Base-by-base conservation (phyloP, 352 stramenopile species). In the Globisporangium paroecandrum region DNA sequence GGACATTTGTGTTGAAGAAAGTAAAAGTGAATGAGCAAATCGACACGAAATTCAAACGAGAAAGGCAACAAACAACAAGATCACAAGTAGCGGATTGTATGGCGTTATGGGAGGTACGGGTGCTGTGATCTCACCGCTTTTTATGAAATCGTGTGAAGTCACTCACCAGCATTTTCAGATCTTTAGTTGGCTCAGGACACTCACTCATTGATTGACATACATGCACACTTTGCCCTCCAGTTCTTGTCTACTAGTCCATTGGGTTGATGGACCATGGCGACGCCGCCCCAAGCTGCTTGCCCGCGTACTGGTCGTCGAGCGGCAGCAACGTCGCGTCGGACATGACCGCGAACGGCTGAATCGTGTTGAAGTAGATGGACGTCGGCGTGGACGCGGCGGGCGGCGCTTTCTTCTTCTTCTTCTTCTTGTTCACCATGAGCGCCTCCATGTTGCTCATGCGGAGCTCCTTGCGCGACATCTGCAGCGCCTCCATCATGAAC, bases 261-360 rank as follows among this genome's bases (percentile, higher is more conserved):
- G 71, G 71, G 55, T 77, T 74, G 36, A 77, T 69, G 9, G 67
- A 22, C 68, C 63, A 73, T 13, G 58, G n/a, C n/a, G 32, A 22
- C 0, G 25, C 54, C 1, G 55, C 25, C 0, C 29, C 43, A n/a
- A 75, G 65, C 25, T 62, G 62, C 27, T 69, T 69, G 51, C 68
- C 71, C 5, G 71, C 61, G 57, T 73, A 75, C 64, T 77, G 71
- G 68, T 74, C 61, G 22, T 74, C 71, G 34, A 77, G 68, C 10
- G 71, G 71, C 55, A 77, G 18, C 46, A 69, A 25, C 29, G 61
- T 47, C 60, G 55, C 68, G 62, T 77, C 68, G 10, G 63, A 65
- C 64, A 77, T 74, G 49, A 77, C 68, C 1, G 60, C 68, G 12
- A 77, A 74, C 15, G 68, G 57, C 43, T 74, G 71, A 25, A 77